Base-by-base conservation (phyloP, 2,329 filamentous ascomycete genomes). In the Diaporthe australafricana region DNA sequence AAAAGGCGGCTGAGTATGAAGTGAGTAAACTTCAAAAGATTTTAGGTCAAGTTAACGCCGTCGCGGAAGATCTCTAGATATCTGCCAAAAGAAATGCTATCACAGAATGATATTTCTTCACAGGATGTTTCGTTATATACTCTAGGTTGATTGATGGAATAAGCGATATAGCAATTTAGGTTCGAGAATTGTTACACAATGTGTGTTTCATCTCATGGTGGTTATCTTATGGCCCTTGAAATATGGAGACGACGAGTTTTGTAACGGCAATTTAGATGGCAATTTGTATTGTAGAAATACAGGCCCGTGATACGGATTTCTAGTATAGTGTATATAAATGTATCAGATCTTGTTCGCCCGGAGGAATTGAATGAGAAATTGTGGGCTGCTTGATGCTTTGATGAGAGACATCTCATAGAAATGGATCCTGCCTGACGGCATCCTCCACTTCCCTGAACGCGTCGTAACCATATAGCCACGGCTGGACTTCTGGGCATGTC, bases 401-500 rank as follows among this genome's bases (percentile, higher is more conserved):
- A 14, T 30, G 3, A 27, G 2, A 27, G 11, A 3, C 14, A 25
- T 9, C 2, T 65, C 60, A 65, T 27, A 65, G 5, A 16, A 73
- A 72, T 1, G 74, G 76, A 25, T 78, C 71, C 32, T 75, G 71
- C 42, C 60, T 68, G 30, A 77, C 78, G 1, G 76, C 77, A 66
- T 76, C 75, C 68, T 88, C 84, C 1, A 86, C 88, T 76, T 91
- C 89, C 35, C 81, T 81, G 71, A 87, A 85, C 4, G 89, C 88
- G 79, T 92, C 88, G 74, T 92, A 92, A 0, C 90, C 89, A 75
- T 89, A 93, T 57, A 93, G 74, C 88, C 90, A 92, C 0, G 87
- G 86, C 78, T 92, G 90, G 0, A 90, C 86, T 42, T 87, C 82
- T 0, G 89, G 89, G 77, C 90, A 92, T 1, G 87, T 89, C 87